Percentiles rank a stretch among this genome's conserved stretches.
phyloP scores from a whole-genome alignment of 495 filamentous ascomycete genomes.

The Annulohypoxylon nitens region DNA sequence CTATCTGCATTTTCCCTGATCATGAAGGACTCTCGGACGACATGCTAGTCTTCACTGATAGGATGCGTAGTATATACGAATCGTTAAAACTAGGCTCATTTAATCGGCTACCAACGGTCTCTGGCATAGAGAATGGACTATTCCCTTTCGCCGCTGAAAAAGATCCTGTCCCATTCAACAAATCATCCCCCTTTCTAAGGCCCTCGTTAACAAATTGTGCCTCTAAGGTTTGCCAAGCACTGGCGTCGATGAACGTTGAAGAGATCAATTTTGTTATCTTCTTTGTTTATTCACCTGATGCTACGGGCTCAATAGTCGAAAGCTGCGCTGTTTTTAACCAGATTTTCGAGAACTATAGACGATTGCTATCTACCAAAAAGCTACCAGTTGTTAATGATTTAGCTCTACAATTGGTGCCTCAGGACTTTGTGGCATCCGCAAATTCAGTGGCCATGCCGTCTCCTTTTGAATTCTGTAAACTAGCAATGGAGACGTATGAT shows the following conservation, averaged over 20 bases:
- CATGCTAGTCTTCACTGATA: conserved; percentile 76
- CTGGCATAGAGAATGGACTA: conserved; percentile 70
- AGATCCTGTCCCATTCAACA: conserved; percentile 50
- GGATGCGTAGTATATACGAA: conserved; percentile 81
- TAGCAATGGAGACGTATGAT: conserved; percentile 90
- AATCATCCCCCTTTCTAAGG: conserved; percentile 51
- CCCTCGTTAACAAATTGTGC: conserved; percentile 42
- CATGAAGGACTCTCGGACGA: conserved; percentile 68
- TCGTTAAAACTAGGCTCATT: conserved; percentile 82
- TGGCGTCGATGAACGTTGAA: conserved; percentile 52
- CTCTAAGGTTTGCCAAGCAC: conserved; percentile 53
- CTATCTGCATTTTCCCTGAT: conserved; percentile 83
- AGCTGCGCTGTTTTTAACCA: conserved; percentile 83
- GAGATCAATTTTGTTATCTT: conserved; percentile 83
- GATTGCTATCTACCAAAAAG: conserved; percentile 65
- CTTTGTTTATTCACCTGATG: conserved; percentile 80
- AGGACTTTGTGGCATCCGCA: conserved; percentile 75
- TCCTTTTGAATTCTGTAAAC: conserved; percentile 71
- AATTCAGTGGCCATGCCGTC: conserved; percentile 75
- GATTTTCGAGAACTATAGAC: conserved; percentile 77
- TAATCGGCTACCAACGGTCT: conserved; percentile 65
- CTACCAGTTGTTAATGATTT: conserved; percentile 72
- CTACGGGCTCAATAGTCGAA: conserved; percentile 74
- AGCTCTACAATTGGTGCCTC: conserved; percentile 84
- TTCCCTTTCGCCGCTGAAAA: conserved; percentile 64